Evolutionary conservation across 495 filamentous ascomycete species (phyloP).

Genomic region (Cudoniella acicularis): DNA sequence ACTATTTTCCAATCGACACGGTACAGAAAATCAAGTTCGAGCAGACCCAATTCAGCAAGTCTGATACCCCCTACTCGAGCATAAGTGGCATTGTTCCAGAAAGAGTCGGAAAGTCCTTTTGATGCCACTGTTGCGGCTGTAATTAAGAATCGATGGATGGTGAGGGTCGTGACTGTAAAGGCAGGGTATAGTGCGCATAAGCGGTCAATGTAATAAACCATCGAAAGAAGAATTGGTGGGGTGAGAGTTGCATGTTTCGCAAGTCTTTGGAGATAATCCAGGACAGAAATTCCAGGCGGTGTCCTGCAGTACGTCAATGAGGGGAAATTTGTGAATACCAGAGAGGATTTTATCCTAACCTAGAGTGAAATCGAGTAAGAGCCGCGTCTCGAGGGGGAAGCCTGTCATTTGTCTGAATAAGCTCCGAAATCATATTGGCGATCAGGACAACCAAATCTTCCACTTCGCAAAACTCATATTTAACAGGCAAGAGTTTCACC

Average conservation of each 20-base stretch:
- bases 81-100: conserved; percentile 97
- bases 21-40: conserved; percentile 93
- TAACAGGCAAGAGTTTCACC: conserved; percentile 65
- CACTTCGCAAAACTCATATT: conserved; percentile 75
- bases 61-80: conserved; percentile 90
- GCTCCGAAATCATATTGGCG: conserved; percentile 89
- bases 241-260: conserved; percentile 91
- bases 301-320: conserved; percentile 51
- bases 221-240: conserved; percentile 93
- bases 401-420: conserved; percentile 87
- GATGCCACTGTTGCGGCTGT: conserved; percentile 91
- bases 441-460: conserved; percentile 87
- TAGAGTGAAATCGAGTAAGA: conserved; percentile 92
- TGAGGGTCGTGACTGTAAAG: conserved; percentile 91
- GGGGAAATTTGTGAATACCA: background rate
- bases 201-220: conserved; percentile 99
- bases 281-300: conserved; percentile 87
- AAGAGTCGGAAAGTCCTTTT: conserved; percentile 92
- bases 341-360: conserved; percentile 43
- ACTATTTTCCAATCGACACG: conserved; percentile 95
- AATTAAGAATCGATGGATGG: conserved; percentile 95
- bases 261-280: conserved; percentile 86
- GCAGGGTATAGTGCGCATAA: conserved; percentile 86
- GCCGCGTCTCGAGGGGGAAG: conserved; percentile 79
- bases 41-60: conserved; percentile 78